Conservation (phyloP, 75 land plant species). For the Sequoiadendron giganteum region DNA sequence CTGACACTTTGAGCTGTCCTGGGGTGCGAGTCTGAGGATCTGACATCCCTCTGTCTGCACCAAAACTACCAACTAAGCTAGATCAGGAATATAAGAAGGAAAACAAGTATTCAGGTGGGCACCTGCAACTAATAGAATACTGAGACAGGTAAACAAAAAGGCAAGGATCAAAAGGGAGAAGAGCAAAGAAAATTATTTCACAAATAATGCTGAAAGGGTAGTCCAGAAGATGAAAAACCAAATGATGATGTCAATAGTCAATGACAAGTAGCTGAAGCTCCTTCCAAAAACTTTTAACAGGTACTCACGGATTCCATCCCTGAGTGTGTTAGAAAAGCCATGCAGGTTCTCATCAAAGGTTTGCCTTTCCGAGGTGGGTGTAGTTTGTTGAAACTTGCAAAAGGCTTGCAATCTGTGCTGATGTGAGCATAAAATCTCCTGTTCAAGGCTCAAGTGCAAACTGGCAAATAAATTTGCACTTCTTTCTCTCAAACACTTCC, state of each 20-base stretch:
- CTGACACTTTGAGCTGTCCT: conserved; percentile 49
- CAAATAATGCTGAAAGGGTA: conserved; percentile 8
- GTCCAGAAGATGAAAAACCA: conserved; percentile 16
- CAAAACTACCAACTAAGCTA: conserved; percentile 14
- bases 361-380: conserved; percentile 2
- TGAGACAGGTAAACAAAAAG: conserved; percentile 13
- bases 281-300: conserved; percentile 9
- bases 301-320: conserved; percentile 15
- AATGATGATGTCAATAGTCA: neutral
- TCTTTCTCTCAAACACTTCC: neutral
- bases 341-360: conserved; percentile 7
- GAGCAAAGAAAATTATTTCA: conserved; percentile 10
- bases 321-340: conserved; percentile 4
- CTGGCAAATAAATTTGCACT: neutral
- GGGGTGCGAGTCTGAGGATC: conserved; percentile 32
- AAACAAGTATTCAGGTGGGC: conserved; percentile 4
- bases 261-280: conserved; percentile 12
- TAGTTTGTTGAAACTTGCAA: neutral
- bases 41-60: conserved; percentile 19
- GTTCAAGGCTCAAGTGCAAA: neutral
- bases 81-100: conserved; percentile 12
- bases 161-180: conserved; percentile 14
- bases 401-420: neutral
- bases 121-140: conserved; percentile 12
- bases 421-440: neutral